phyloP scores from a whole-genome alignment of 2,329 filamentous ascomycete species.

The Arthrobotrys entomopaga region DNA sequence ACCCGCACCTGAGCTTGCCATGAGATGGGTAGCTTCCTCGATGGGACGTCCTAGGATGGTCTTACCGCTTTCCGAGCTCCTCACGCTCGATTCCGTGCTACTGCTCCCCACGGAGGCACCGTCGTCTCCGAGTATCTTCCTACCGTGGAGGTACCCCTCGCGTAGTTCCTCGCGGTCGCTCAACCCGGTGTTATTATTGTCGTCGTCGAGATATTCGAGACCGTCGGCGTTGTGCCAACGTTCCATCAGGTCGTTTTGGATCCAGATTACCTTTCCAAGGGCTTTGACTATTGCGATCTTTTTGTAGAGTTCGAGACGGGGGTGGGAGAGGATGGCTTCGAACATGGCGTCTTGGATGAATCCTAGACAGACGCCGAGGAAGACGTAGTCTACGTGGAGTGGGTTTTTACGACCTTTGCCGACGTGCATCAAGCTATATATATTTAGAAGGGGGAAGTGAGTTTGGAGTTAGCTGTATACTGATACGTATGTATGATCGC shows the following conservation, averaged over 20 bases:
- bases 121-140: constrained; percentile 67
- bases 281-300: constrained; percentile 81
- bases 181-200: constrained; percentile 59
- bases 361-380: constrained; percentile 76
- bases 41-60: constrained; percentile 49
- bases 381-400: constrained; percentile 81
- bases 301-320: constrained; percentile 72
- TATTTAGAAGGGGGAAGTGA: not conserved
- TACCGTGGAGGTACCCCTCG: constrained; percentile 74
- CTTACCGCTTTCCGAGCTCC: constrained; percentile 45
- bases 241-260: constrained; percentile 87
- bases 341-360: constrained; percentile 82
- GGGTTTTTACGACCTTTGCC: constrained; percentile 77
- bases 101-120: constrained; percentile 60
- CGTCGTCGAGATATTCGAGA: constrained; percentile 67
- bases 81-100: constrained; percentile 38
- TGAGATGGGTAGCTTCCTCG: constrained; percentile 53
- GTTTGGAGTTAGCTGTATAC: too few species aligned
- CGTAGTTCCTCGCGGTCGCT: constrained; percentile 64
- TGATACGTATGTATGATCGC: too few species aligned
- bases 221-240: constrained; percentile 80
- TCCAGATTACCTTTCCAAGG: constrained; percentile 83
- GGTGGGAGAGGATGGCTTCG: constrained; percentile 78
- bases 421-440: constrained; percentile 46
- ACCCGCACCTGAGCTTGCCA: constrained; percentile 42